These are phyloP conservation scores for Stephania japonica DNA, from an alignment of 164 flowering plant genomes.

Conservation along the genomic window DNA sequence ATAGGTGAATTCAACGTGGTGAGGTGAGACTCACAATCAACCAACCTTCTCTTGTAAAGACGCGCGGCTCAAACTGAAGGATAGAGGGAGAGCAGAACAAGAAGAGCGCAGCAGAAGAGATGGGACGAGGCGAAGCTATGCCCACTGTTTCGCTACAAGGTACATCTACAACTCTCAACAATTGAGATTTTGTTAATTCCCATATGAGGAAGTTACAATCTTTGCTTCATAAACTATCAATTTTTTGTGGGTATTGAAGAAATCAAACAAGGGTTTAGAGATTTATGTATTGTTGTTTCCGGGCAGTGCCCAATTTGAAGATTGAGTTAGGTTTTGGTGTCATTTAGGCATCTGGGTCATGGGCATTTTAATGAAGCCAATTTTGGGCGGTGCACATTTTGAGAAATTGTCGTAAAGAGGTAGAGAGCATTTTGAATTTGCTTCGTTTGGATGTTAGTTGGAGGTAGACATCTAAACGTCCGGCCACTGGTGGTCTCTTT, in stretches of 20 bases:
- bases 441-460: no score
- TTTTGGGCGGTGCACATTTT: not conserved
- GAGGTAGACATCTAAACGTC: no score
- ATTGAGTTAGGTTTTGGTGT: not conserved
- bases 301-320: not conserved
- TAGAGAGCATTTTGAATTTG: not conserved
- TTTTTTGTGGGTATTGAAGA: not conserved
- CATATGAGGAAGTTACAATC: not conserved
- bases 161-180: not conserved
- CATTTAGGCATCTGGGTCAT: no score
- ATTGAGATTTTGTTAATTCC: no score
- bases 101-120: not conserved
- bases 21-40: no score
- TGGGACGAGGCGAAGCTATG: slow-evolving; percentile 2
- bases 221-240: not conserved
- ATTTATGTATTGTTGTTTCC: not conserved
- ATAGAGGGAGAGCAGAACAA: no score
- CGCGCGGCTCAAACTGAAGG: no score
- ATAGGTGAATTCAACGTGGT: no score
- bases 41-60: no score
- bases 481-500: no score
- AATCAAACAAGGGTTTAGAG: not conserved
- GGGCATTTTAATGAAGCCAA: not conserved
- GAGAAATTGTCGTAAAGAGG: not conserved
- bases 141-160: not conserved